Evolutionary conservation across 108 stramenopile species (phyloP).

Genomic region (Cyclostephanos invisitatus): DNA sequence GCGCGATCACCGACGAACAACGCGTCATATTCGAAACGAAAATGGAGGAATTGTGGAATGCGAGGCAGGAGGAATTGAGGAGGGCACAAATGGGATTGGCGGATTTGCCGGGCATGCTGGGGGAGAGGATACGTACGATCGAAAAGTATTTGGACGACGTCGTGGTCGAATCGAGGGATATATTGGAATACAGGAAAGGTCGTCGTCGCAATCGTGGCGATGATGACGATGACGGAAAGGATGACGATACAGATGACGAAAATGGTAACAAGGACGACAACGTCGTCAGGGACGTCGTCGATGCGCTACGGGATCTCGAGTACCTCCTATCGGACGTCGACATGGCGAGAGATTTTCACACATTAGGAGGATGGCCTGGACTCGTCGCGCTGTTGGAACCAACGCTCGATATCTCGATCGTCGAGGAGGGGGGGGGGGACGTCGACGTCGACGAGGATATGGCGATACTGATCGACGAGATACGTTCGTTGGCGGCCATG

Average conservation of each 20-base stretch:
- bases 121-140: slow-evolving; percentile 59
- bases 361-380: slow-evolving; percentile 86
- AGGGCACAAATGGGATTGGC: slow-evolving; percentile 53
- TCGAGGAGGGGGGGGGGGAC: neutral
- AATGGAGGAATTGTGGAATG: slow-evolving; percentile 80
- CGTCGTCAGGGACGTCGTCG: slow-evolving; percentile 48
- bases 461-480: slow-evolving; percentile 28
- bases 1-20: slow-evolving; percentile 28
- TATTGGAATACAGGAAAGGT: slow-evolving; percentile 14
- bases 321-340: slow-evolving; percentile 90
- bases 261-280: slow-evolving; percentile 16
- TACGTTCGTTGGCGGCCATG: slow-evolving; percentile 84
- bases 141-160: slow-evolving; percentile 62
- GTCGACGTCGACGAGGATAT: neutral
- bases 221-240: slow-evolving; percentile 17
- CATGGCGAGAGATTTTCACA: slow-evolving; percentile 94
- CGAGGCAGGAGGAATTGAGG: slow-evolving; percentile 75
- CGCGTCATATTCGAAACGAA: slow-evolving; percentile 56
- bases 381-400: slow-evolving; percentile 69
- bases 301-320: slow-evolving; percentile 81
- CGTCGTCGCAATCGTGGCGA: too few species aligned
- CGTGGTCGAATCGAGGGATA: neutral
- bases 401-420: neutral
- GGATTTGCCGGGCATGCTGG: slow-evolving; percentile 71
- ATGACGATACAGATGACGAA: slow-evolving; percentile 15